These are phyloP conservation scores for Marasmius tenuissimus DNA, from an alignment of 1,284 basidiomycete species.

Conservation along the genomic window DNA sequence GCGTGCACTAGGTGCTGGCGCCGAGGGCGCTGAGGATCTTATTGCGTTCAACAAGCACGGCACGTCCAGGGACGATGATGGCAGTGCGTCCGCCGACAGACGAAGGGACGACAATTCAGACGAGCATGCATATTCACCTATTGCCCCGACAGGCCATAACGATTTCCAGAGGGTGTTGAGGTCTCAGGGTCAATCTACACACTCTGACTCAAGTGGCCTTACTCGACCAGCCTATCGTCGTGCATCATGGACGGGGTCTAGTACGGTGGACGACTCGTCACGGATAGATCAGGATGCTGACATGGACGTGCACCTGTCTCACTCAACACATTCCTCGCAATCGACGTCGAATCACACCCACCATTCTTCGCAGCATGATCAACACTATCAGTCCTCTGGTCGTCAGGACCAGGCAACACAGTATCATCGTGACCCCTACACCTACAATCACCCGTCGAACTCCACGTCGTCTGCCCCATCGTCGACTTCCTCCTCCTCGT, in stretches of 20 bases:
- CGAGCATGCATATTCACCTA: background rate
- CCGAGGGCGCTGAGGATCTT: background rate
- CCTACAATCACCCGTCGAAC: background rate
- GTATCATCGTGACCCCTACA: background rate
- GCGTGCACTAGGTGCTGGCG: slow-evolving; percentile 27
- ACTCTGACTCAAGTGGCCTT: background rate
- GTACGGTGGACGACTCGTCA: background rate
- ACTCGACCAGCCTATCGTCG: background rate
- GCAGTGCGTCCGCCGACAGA: background rate
- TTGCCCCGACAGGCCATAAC: background rate
- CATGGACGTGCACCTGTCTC: background rate
- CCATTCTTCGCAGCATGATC: background rate
- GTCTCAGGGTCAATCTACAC: background rate
- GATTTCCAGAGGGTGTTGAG: background rate
- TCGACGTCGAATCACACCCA: background rate
- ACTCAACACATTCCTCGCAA: background rate
- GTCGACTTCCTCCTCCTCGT: background rate
- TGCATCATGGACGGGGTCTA: background rate
- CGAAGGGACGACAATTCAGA: background rate
- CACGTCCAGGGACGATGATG: background rate
- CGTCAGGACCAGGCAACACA: background rate
- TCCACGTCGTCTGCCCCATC: background rate
- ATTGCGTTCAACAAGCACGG: background rate
- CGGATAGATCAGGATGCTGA: background rate
- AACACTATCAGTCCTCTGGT: background rate